Conservation (phyloP, 140 eudicot species). For the Senecio squalidus region DNA sequence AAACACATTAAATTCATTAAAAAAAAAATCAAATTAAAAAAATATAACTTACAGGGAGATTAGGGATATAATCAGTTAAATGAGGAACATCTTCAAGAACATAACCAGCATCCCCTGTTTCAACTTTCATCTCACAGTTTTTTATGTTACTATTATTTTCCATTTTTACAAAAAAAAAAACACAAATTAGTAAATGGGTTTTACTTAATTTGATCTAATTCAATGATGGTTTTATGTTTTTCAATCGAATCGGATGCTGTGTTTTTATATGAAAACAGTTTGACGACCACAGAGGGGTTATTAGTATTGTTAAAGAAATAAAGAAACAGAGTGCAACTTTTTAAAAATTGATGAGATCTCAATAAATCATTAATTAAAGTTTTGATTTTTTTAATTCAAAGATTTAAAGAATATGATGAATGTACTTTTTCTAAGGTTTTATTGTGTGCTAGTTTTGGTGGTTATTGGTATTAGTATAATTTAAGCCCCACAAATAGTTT, state of each 20-base stretch:
- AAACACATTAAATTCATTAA: not conserved
- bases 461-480: too few species aligned
- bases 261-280: slow-evolving; percentile 4
- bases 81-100: slow-evolving; percentile 99
- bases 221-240: slow-evolving; percentile 4
- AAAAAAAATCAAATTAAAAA: not conserved
- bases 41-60: slow-evolving; percentile 54
- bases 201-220: slow-evolving; percentile 17
- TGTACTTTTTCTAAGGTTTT: too few species aligned
- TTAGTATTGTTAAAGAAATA: too few species aligned
- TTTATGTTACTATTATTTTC: slow-evolving; percentile 19
- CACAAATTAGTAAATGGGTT: not conserved
- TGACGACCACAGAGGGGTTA: slow-evolving; percentile 10
- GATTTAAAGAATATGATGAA: too few species aligned
- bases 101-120: slow-evolving; percentile 68
- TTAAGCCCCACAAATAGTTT: too few species aligned
- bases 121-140: slow-evolving; percentile 61
- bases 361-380: too few species aligned
- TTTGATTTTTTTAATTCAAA: too few species aligned
- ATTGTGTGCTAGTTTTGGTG: too few species aligned
- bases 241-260: slow-evolving; percentile 22
- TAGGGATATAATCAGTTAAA: slow-evolving; percentile 72
- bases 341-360: slow-evolving; percentile 17
- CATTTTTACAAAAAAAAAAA: slow-evolving; percentile 14
- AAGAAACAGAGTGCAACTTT: slow-evolving; percentile 7